Evolutionary conservation across 768 basidiomycete species (phyloP), one percentile per base, ranked within the genome.

Genomic region (Auricularia sp.): DNA sequence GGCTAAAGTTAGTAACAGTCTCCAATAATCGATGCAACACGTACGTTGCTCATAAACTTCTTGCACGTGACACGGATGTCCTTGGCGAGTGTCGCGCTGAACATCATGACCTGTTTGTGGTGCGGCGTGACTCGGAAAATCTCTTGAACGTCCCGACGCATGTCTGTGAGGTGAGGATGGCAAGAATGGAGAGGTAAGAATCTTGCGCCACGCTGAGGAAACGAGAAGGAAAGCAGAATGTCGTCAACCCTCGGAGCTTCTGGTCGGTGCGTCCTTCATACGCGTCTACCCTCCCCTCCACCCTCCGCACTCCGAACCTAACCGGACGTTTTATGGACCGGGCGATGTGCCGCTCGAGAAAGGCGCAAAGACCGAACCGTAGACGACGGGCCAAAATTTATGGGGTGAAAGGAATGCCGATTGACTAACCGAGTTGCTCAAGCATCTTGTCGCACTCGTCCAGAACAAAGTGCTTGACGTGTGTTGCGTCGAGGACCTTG

Each of bases 401-500:
- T 66, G 66, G 67, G 70, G 67, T 63, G 62, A 67, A 63, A 64
- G 54, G 65, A 42, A 42, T 51, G 58, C 66, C 61, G 68, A 67
- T 42, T 78, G 85, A 99, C 97, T 98, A 92, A 99, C 97, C 97
- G 81, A 99, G 94, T 86, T 94, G 91, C 85, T 99, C 97, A 76
- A 99, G 90, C 94, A 99, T 98, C 86, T 99, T 99, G 85, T 99
- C 97, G 85, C 97, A 99, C 82, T 99, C 97, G 85, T 99, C 97
- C 76, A 99, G 82, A 65, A 97, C 94, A 79, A 99, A 99, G 82
- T 98, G 96, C 80, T 98, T 98, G 77, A 98, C 94, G 73, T 92
- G 88, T 79, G 91, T 91, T 69, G 92, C 91, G 74, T 97, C 93
- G 77, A 99, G 76, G 71, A 90, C 84, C 82, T 98, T 98, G 79